Percentiles rank a stretch among this genome's conserved stretches.
phyloP scores from a whole-genome alignment of 495 filamentous ascomycete species.

The Xanthoparmelia taractica region DNA sequence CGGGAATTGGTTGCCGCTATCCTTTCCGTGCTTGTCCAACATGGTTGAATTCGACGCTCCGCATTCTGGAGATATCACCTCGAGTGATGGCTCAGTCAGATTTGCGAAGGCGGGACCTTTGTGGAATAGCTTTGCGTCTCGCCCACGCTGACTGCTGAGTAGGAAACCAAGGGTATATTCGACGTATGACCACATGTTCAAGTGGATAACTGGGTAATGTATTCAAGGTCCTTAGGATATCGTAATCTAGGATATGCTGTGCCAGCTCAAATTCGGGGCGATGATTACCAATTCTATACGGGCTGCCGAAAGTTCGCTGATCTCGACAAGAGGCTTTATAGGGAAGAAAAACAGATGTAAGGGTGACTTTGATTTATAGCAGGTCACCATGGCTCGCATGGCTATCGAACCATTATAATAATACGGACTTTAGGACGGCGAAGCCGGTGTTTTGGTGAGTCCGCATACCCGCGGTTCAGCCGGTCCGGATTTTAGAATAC shows the following conservation, averaged over 20 bases:
- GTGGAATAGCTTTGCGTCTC: conserved; percentile 42
- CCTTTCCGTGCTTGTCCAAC: conserved; percentile 35
- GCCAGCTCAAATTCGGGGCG: neutral
- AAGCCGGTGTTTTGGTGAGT: too few species aligned
- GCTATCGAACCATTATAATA: too few species aligned
- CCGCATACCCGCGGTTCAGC: too few species aligned
- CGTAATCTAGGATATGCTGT: neutral
- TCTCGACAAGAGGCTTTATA: too few species aligned
- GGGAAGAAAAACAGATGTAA: too few species aligned
- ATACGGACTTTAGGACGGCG: too few species aligned
- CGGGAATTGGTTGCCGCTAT: conserved; percentile 34
- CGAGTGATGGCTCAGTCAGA: conserved; percentile 36
- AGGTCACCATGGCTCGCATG: too few species aligned
- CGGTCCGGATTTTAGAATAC: too few species aligned
- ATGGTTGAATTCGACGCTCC: conserved; percentile 37
- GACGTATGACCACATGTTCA: conserved; percentile 17
- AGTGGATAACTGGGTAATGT: neutral
- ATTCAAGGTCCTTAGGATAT: neutral
- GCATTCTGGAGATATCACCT: conserved; percentile 39
- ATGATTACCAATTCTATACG: too few species aligned
- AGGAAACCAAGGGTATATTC: conserved; percentile 36
- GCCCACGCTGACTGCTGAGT: conserved; percentile 35
- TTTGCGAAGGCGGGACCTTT: conserved; percentile 37
- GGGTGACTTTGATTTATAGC: too few species aligned
- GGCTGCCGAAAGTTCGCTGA: neutral